Conservation (phyloP, 768 basidiomycete genomes). For the Lactarius trivialis region DNA sequence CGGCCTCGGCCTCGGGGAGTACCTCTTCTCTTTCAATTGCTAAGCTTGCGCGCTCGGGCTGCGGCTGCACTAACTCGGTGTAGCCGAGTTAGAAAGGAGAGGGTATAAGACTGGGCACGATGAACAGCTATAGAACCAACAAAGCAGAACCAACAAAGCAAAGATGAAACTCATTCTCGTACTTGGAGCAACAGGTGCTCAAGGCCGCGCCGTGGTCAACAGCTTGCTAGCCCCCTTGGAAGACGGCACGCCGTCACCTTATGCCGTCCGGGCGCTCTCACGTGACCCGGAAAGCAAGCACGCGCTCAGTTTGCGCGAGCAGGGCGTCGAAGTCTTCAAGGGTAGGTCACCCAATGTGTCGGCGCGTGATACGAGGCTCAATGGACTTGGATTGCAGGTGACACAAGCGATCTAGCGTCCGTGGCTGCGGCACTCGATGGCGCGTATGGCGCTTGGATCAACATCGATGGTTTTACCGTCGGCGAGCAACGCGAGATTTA, state of each 20-base stretch:
- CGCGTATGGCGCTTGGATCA: slow-evolving; percentile 35
- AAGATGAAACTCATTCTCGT: slow-evolving; percentile 35
- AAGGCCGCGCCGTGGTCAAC: slow-evolving; percentile 35
- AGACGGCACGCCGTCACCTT: slow-evolving; percentile 36
- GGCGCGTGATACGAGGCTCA: neutral
- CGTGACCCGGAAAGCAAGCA: slow-evolving; percentile 30
- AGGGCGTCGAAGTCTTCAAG: slow-evolving; percentile 34
- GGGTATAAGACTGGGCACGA: neutral
- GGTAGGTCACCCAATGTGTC: slow-evolving; percentile 23
- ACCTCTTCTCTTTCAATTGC: neutral
- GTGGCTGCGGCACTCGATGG: slow-evolving; percentile 31
- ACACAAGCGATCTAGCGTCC: slow-evolving; percentile 21
- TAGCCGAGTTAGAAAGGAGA: neutral
- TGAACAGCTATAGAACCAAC: neutral
- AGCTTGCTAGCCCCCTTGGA: slow-evolving; percentile 30
- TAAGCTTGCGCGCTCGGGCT: neutral
- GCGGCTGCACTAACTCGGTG: too few relatives aligned
- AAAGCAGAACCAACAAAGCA: neutral
- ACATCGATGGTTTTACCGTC: slow-evolving; percentile 33
- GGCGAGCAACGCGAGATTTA: slow-evolving; percentile 37
- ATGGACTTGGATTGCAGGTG: neutral
- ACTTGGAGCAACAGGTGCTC: slow-evolving; percentile 40
- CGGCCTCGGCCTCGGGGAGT: neutral
- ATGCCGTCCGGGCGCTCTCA: slow-evolving; percentile 36
- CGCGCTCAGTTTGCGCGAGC: slow-evolving; percentile 31